Percentiles rank a stretch among this genome's conserved stretches.
These are phyloP conservation scores for Ogataea degrootiae DNA, from an alignment of 805 yeast genomes.

Conservation along the genomic window DNA sequence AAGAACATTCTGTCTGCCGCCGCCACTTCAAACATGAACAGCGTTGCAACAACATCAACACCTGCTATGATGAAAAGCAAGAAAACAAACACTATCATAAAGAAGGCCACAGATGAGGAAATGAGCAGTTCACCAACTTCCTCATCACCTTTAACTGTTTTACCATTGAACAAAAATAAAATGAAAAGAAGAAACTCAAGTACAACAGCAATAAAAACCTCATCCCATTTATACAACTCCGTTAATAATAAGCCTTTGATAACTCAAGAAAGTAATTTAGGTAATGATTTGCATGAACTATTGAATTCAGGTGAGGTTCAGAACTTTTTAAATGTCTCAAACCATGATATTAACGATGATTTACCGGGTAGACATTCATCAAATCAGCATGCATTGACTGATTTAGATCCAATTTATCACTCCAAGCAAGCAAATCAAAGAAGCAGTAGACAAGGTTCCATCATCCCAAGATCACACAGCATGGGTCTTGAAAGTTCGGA, in stretches of 20 bases:
- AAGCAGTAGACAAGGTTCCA: not conserved
- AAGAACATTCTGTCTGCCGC: slow-evolving; percentile 2
- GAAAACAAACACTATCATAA: slow-evolving; percentile 6
- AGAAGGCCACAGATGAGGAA: slow-evolving; percentile 6
- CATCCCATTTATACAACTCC: too few species aligned
- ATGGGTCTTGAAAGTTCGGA: not conserved
- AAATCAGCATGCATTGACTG: slow-evolving; percentile 20
- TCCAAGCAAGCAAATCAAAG: not conserved
- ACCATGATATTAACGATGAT: slow-evolving; percentile 3
- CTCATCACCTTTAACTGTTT: slow-evolving; percentile 13
- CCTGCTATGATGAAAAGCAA: slow-evolving; percentile 7
- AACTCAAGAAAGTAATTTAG: not conserved
- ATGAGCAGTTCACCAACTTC: slow-evolving; percentile 1
- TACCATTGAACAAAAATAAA: slow-evolving; percentile 4
- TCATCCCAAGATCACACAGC: not conserved
- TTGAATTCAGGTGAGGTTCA: not conserved
- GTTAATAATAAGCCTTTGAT: not conserved
- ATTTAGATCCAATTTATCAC: slow-evolving; percentile 23
- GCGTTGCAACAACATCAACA: not conserved
- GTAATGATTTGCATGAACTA: not conserved
- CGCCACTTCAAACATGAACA: not conserved
- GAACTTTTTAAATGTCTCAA: not conserved
- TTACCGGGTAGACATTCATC: slow-evolving; percentile 9
- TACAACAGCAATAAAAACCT: too few species aligned
- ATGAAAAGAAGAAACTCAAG: slow-evolving; percentile 1